phyloP scores from a whole-genome alignment of 1,284 basidiomycete species.

The Irpex sp. region DNA sequence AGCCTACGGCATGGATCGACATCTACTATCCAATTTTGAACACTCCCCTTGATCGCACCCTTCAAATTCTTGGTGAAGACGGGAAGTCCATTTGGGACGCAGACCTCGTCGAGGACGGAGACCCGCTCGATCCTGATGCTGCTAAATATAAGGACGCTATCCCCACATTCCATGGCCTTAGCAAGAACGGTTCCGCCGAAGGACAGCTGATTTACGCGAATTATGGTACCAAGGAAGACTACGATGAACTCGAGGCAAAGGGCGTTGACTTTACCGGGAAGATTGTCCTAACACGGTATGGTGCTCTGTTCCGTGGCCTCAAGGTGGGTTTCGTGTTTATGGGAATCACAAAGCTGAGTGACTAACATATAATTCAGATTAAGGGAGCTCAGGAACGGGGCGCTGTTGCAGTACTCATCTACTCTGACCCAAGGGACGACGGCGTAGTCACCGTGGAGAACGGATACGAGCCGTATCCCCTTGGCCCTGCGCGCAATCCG shows the following conservation, averaged over 20 bases:
- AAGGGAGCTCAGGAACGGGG: conserved; percentile 84
- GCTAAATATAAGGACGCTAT: conserved; percentile 54
- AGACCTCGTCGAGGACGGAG: conserved; percentile 66
- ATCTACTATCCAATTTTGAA: conserved; percentile 84
- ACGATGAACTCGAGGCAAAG: conserved; percentile 31
- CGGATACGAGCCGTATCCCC: conserved; percentile 74
- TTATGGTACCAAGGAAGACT: conserved; percentile 70
- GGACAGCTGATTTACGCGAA: conserved; percentile 82
- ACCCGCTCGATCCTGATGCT: conserved; percentile 60
- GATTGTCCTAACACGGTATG: conserved; percentile 85
- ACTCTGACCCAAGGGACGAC: conserved; percentile 88
- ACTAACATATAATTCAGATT: conserved; percentile 40
- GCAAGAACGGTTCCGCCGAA: conserved; percentile 57
- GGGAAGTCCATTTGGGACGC: conserved; percentile 62
- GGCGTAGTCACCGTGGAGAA: conserved; percentile 79
- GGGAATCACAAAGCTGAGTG: not conserved
- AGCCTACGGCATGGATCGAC: conserved; percentile 74
- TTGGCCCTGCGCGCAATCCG: conserved; percentile 86
- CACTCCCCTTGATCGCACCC: conserved; percentile 59
- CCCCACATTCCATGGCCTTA: conserved; percentile 71
- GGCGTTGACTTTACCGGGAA: conserved; percentile 78
- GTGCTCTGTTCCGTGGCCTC: conserved; percentile 78
- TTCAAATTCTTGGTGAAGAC: conserved; percentile 57
- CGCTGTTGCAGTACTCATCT: conserved; percentile 74
- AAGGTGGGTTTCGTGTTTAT: conserved; percentile 42